A percentile compares a stretch with the other conserved stretches of the same genome.
Conservation (phyloP, 2,329 filamentous ascomycete species). For the Stachybotrys chartarum region DNA sequence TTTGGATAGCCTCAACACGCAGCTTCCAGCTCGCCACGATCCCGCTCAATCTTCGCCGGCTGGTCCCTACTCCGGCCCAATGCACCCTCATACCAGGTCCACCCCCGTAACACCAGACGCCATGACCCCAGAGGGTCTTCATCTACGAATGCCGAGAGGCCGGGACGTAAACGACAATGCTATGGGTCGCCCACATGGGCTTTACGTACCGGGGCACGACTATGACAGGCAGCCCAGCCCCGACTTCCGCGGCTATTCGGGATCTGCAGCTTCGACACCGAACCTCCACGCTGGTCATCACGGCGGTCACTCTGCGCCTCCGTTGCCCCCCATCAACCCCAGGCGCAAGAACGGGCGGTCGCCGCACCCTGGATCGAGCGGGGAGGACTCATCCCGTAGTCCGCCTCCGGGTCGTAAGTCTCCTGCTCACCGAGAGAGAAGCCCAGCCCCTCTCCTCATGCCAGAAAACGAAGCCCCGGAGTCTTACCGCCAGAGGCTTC, state of each 20-base stretch:
- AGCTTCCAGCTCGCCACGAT: conserved; percentile 21
- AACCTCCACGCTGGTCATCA: conserved; percentile 28
- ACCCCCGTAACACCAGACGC: neutral
- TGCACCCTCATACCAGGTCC: neutral
- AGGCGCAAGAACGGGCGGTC: conserved; percentile 40
- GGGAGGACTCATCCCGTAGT: conserved; percentile 20
- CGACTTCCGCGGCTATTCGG: conserved; percentile 22
- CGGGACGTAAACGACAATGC: neutral
- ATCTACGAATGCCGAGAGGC: conserved; percentile 1
- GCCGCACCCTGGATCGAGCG: conserved; percentile 24
- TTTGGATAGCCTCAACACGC: conserved; percentile 8
- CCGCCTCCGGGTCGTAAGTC: conserved; percentile 13
- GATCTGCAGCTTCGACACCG: conserved; percentile 24
- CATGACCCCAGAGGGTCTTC: conserved; percentile 5
- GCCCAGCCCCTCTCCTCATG: conserved; percentile 22
- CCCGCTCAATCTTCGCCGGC: conserved; percentile 33
- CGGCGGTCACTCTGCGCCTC: conserved; percentile 31
- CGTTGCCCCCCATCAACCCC: conserved; percentile 53
- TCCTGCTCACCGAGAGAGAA: conserved; percentile 9
- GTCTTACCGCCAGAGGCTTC: conserved; percentile 30
- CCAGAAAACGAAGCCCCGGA: conserved; percentile 31
- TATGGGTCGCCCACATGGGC: neutral
- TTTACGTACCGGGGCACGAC: conserved; percentile 9
- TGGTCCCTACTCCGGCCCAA: neutral
- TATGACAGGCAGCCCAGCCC: conserved; percentile 27